Conservation (phyloP, 177 flowering plant genomes). For the Vitis hybrid region DNA sequence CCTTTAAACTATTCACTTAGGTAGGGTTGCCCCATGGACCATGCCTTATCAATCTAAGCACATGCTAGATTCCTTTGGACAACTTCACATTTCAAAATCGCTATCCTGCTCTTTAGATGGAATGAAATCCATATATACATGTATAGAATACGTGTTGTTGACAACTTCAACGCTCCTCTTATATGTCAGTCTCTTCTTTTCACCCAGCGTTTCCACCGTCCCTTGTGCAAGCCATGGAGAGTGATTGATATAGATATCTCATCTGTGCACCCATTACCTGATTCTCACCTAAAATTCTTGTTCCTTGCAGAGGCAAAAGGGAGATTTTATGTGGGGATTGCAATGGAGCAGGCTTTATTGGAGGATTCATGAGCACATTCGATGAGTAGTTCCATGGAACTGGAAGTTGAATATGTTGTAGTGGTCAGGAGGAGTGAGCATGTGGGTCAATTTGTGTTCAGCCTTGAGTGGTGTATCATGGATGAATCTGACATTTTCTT, state of each 20-base stretch:
- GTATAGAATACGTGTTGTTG: background rate
- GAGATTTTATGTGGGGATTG: conserved; percentile 86
- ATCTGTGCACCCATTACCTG: background rate
- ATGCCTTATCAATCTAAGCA: background rate
- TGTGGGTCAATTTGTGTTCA: no score
- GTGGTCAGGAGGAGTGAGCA: no score
- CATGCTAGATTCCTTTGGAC: background rate
- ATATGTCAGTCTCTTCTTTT: background rate
- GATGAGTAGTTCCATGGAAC: no score
- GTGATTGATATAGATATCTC: background rate
- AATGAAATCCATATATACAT: no score
- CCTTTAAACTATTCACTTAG: background rate
- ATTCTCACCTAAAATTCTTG: background rate
- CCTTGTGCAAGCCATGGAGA: background rate
- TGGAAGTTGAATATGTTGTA: no score
- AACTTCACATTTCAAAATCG: no score
- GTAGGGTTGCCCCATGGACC: background rate
- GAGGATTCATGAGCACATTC: conserved; percentile 88
- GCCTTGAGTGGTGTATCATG: no score
- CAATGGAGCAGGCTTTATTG: conserved; percentile 94
- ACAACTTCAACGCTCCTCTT: background rate
- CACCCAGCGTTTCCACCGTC: background rate
- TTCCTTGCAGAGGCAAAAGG: conserved; percentile 71
- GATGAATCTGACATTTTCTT: no score
- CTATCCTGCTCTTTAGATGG: no score